These are phyloP conservation scores for Pythium brachiatum DNA, from an alignment of 352 stramenopile genomes.

Conservation along the genomic window DNA sequence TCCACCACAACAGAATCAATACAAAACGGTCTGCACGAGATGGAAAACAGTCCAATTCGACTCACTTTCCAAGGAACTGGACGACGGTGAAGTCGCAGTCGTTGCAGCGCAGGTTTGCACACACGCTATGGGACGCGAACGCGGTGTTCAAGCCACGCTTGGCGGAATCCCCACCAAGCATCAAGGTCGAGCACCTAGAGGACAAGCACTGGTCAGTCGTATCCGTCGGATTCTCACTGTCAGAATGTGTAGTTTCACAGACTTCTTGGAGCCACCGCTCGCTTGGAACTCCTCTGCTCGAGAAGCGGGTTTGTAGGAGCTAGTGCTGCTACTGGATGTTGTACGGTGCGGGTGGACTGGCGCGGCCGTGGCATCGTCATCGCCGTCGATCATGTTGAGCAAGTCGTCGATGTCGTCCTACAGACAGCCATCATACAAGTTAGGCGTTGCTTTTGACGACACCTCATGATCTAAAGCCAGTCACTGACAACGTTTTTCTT, in stretches of 20 bases:
- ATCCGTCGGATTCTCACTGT: background rate
- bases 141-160: conserved; percentile 63
- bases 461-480: background rate
- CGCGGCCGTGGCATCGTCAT: conserved; percentile 30
- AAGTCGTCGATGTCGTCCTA: conserved; percentile 73
- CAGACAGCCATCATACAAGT: background rate
- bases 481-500: conserved; percentile 19
- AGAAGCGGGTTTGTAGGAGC: conserved; percentile 9
- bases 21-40: too few relatives aligned
- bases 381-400: conserved; percentile 57
- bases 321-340: background rate
- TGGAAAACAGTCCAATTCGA: conserved; percentile 2
- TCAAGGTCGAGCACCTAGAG: conserved; percentile 48
- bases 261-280: conserved; percentile 55
- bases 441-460: background rate
- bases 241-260: background rate
- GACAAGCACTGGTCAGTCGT: background rate
- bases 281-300: conserved; percentile 34
- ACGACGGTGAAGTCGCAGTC: conserved; percentile 81
- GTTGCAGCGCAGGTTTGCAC: conserved; percentile 76
- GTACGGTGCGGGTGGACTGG: conserved; percentile 32
- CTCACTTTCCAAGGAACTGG: conserved; percentile 69
- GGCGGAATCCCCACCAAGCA: conserved; percentile 48
- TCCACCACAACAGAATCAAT: background rate
- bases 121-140: conserved; percentile 55